Evolutionary conservation across 768 basidiomycete species (phyloP), one percentile per base, ranked within the genome.

Genomic region (Dacryopinax primogenitus): DNA sequence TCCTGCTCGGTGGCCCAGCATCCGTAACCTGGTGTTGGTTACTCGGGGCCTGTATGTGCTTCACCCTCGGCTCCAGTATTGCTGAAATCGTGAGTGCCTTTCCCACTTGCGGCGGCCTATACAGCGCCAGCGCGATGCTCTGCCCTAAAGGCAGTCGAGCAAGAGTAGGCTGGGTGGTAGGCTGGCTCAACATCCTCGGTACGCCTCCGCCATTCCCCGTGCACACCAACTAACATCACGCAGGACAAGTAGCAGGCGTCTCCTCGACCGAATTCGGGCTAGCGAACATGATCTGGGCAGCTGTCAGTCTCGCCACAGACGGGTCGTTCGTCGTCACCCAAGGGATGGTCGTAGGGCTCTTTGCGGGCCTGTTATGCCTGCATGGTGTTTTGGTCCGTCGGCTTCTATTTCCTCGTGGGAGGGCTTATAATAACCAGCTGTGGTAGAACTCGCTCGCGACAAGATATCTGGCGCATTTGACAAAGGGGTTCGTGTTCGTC

Each of bases 181-280:
- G 88, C 62, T 90, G 88, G 88, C 79, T 92, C 45, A 92, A 92
- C 72, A 84, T 90, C 41, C 81, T 90, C 16, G 88, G 86, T 82
- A 67, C 21, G 76, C 71, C 45, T n/a, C n/a, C 35, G 35, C 30
- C 26, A 62, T 44, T 45, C 67, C 15, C 69, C 30, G 9, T 30
- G 11, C 62, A 2, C 41, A 18, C 33, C 44, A 39, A 33, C 30
- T 28, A 37, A 39, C n/a, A 61, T 69, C 15, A 39, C 18, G 37
- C 68, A 83, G 85, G 88, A 35, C 90, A 92, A 75, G 83, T 90
- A 65, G 89, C 90, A 13, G 91, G 91, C 32, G 78, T 92, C 62
- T 87, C 90, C 6, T 91, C 88, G 1, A 78, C 77, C n/a, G 77
- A 77, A 66, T 77, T 75, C 67, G 77, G 89, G 30, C 79, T 89